These are phyloP conservation scores for Butyriboletus loyo DNA, from an alignment of 768 basidiomycete species.

Conservation along the genomic window DNA sequence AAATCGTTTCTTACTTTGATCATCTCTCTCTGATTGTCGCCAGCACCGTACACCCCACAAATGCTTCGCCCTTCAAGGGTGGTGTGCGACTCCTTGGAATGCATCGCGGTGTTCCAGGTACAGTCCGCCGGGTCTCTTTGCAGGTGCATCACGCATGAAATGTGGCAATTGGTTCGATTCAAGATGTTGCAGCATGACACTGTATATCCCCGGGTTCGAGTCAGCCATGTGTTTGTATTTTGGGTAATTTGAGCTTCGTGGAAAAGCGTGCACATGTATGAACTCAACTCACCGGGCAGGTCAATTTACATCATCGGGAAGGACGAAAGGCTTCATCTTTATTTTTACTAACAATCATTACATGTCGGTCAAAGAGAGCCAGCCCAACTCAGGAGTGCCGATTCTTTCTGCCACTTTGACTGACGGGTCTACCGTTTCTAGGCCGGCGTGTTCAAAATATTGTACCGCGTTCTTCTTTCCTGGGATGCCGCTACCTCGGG, in stretches of 20 bases:
- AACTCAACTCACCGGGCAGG: background rate
- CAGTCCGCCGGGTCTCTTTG: background rate
- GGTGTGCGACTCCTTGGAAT: background rate
- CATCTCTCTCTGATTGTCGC: background rate
- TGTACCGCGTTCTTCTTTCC: background rate
- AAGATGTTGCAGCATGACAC: background rate
- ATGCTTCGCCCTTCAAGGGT: background rate
- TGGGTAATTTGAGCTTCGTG: background rate
- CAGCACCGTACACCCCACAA: background rate
- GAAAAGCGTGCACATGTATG: background rate
- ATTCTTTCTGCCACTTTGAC: background rate
- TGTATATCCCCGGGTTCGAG: background rate
- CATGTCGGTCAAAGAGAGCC: background rate
- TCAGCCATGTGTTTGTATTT: background rate
- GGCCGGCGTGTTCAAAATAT: background rate
- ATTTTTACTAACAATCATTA: background rate
- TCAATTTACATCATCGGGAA: background rate
- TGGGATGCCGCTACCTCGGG: background rate
- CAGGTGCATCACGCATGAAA: background rate
- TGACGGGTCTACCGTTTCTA: background rate
- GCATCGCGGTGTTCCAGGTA: background rate
- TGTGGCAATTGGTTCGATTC: background rate
- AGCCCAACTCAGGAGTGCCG: background rate
- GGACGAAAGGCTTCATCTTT: background rate
- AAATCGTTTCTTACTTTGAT: background rate